Conservation (phyloP, 2,329 filamentous ascomycete species). For the Ophiostoma tasmaniense region DNA sequence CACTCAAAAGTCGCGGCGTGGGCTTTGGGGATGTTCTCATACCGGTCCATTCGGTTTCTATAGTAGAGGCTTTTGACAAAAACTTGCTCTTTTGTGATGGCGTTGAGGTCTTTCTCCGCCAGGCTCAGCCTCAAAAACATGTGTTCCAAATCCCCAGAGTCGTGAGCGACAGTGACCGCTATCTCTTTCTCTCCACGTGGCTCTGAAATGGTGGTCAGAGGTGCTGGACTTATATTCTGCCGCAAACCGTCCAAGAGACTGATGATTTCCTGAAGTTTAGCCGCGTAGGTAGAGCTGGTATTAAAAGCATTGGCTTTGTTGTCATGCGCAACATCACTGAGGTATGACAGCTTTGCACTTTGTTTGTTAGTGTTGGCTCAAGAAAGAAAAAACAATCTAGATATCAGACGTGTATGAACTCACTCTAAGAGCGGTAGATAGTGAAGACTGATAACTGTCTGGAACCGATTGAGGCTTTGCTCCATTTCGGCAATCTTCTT, state of each 20-base stretch:
- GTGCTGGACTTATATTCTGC: background rate
- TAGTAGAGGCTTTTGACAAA: background rate
- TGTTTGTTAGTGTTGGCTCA: background rate
- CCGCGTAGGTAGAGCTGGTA: background rate
- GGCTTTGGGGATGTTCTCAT: background rate
- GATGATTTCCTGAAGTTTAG: background rate
- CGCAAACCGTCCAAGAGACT: background rate
- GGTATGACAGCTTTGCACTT: background rate
- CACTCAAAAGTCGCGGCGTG: background rate
- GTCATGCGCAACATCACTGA: background rate
- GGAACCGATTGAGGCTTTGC: background rate
- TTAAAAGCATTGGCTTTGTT: background rate
- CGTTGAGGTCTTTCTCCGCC: background rate
- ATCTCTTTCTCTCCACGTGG: no score
- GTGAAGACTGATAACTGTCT: background rate
- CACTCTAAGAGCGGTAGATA: background rate
- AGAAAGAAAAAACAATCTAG: no score
- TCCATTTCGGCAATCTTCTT: background rate
- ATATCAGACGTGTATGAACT: background rate
- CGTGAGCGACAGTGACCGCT: background rate
- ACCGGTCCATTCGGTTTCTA: background rate
- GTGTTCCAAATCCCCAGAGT: no score
- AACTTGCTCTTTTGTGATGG: background rate
- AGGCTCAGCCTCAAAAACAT: no score
- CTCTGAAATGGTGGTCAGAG: no score